These are phyloP conservation scores for Arxiozyma telluris DNA, from an alignment of 1,139 yeast species.

Conservation along the genomic window DNA sequence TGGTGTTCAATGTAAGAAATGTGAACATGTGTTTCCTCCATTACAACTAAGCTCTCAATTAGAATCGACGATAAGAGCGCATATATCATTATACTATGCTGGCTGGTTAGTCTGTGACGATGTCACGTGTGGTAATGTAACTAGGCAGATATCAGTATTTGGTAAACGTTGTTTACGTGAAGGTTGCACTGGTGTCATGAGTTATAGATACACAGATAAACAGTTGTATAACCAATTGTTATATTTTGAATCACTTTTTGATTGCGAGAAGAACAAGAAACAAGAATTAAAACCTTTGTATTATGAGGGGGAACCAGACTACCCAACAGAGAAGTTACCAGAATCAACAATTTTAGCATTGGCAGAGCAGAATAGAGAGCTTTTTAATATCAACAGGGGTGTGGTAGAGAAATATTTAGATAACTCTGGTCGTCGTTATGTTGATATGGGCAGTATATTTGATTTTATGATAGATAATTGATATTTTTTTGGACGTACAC, in stretches of 20 bases:
- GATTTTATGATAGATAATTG: constrained; percentile 36
- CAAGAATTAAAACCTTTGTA: constrained; percentile 44
- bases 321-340: constrained; percentile 36
- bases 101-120: constrained; percentile 86
- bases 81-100: constrained; percentile 69
- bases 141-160: constrained; percentile 82
- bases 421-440: constrained; percentile 86
- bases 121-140: constrained; percentile 65
- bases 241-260: constrained; percentile 71
- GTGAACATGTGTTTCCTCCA: constrained; percentile 44
- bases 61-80: constrained; percentile 59
- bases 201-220: constrained; percentile 67
- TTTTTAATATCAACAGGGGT: constrained; percentile 48
- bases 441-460: constrained; percentile 76
- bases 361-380: constrained; percentile 68
- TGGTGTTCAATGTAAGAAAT: constrained; percentile 64
- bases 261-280: constrained; percentile 67
- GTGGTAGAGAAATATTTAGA: constrained; percentile 67
- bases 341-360: constrained; percentile 59
- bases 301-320: constrained; percentile 29
- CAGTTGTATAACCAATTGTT: constrained; percentile 79
- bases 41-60: constrained; percentile 60
- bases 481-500: neutral
- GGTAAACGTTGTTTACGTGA: constrained; percentile 70
- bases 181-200: constrained; percentile 77